Conservation (phyloP, 176 grass and related monocot genomes). For the Pharus latifolius region DNA sequence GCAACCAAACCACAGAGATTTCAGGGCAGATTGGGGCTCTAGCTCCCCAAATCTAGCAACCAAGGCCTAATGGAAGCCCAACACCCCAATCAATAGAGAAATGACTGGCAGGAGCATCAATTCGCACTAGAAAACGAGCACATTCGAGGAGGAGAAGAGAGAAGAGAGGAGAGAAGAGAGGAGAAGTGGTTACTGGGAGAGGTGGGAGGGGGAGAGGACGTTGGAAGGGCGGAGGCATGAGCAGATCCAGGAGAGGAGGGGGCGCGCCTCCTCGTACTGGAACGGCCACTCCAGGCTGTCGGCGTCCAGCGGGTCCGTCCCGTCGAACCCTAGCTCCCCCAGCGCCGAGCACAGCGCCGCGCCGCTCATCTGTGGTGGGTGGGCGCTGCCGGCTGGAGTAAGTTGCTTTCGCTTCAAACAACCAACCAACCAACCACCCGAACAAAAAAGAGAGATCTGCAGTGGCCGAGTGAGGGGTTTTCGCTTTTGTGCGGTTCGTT, state of each 20-base stretch:
- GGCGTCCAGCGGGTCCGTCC: slow-evolving; percentile 75
- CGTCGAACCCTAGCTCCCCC: slow-evolving; percentile 85
- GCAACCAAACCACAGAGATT: not conserved
- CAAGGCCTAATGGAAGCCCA: too few species aligned
- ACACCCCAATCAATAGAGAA: not conserved
- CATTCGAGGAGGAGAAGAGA: not conserved
- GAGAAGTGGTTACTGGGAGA: slow-evolving; percentile 53
- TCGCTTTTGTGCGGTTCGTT: too few species aligned
- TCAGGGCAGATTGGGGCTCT: not conserved
- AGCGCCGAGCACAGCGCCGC: slow-evolving; percentile 64
- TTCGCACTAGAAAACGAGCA: not conserved
- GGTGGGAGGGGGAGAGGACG: slow-evolving; percentile 73
- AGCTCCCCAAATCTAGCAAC: not conserved
- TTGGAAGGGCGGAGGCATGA: slow-evolving; percentile 96
- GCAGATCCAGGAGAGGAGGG: slow-evolving; percentile 95
- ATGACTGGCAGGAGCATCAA: not conserved
- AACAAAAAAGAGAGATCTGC: too few species aligned
- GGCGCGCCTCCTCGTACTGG: slow-evolving; percentile 95
- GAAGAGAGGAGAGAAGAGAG: not conserved
- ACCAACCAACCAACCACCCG: too few species aligned
- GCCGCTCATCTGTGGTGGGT: slow-evolving; percentile 56
- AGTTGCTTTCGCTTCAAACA: too few species aligned
- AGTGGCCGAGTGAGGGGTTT: too few species aligned
- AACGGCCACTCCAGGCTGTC: slow-evolving; percentile 99
- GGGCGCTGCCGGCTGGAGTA: not conserved